A percentile compares a stretch with the other conserved stretches of the same genome.
Evolutionary conservation across 345 rosid genomes (phyloP).

Genomic region (Schrenkiella parvula): DNA sequence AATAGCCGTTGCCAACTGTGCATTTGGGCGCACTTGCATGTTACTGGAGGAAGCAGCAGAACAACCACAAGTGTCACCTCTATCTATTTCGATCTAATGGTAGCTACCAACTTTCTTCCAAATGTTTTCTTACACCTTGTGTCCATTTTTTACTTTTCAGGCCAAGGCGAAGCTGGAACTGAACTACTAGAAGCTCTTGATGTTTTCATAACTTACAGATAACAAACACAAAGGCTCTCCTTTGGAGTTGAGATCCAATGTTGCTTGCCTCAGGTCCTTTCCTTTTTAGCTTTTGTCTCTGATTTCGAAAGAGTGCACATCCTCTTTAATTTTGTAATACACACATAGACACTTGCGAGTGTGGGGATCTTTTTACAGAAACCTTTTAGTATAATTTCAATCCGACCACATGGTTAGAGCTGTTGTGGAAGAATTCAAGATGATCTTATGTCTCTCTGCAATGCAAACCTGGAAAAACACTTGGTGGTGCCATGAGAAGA

Average conservation of each 20-base stretch:
- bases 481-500: background rate
- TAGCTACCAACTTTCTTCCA: constrained; percentile 7
- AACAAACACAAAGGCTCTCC: constrained; percentile 8
- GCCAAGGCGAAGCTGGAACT: constrained; percentile 36
- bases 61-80: constrained; percentile 87
- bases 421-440: background rate
- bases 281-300: constrained; percentile 7
- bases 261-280: constrained; percentile 17
- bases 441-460: background rate
- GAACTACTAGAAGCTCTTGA: constrained; percentile 1
- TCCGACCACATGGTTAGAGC: constrained; percentile 1
- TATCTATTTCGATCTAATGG: constrained; percentile 45
- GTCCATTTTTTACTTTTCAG: constrained; percentile 9
- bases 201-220: constrained; percentile 9
- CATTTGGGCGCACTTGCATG: constrained; percentile 96
- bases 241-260: constrained; percentile 19
- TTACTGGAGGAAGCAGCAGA: constrained; percentile 97
- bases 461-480: background rate
- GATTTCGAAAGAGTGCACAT: constrained; percentile 9
- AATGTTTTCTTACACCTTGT: background rate
- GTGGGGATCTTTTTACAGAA: background rate
- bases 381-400: background rate
- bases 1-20: constrained; percentile 93
- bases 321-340: constrained; percentile 2
- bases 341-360: background rate